A percentile compares a stretch with the other conserved stretches of the same genome.
Evolutionary conservation across 2,329 filamentous ascomycete species (phyloP).

Genomic region (Zarea fungicola): DNA sequence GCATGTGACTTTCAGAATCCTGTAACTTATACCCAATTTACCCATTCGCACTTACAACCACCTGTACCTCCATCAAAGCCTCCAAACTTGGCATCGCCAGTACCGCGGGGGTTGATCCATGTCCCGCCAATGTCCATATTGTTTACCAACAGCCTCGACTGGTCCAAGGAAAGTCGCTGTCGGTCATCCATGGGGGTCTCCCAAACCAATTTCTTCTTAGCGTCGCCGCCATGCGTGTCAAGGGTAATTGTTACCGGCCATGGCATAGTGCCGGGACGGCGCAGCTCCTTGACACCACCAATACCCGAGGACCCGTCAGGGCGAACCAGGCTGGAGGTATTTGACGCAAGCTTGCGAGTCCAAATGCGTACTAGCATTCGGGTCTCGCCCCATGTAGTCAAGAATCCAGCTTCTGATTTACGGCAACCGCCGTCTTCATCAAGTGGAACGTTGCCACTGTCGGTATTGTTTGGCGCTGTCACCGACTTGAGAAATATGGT

Average conservation of each 20-base stretch:
- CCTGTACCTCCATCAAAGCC: constrained; percentile 60
- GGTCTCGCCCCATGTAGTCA: constrained; percentile 56
- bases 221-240: constrained; percentile 58
- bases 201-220: constrained; percentile 48
- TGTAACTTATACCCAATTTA: constrained; percentile 42
- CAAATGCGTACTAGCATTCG: constrained; percentile 62
- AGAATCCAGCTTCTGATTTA: constrained; percentile 46
- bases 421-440: constrained; percentile 52
- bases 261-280: constrained; percentile 54
- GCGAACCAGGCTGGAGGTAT: constrained; percentile 35
- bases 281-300: constrained; percentile 23
- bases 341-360: constrained; percentile 46
- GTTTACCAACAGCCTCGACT: constrained; percentile 43
- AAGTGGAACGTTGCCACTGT: constrained; percentile 35
- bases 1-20: neutral
- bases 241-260: constrained; percentile 57
- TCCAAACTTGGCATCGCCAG: constrained; percentile 43
- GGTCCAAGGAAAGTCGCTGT: constrained; percentile 38
- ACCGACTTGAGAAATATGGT: constrained; percentile 72
- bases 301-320: constrained; percentile 23
- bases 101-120: constrained; percentile 46
- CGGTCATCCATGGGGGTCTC: constrained; percentile 45
- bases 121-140: constrained; percentile 46
- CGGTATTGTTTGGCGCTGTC: constrained; percentile 40
- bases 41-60: constrained; percentile 58